phyloP scores from a whole-genome alignment of 2,329 filamentous ascomycete species.

The Graphilbum ipis-grandicollis region DNA sequence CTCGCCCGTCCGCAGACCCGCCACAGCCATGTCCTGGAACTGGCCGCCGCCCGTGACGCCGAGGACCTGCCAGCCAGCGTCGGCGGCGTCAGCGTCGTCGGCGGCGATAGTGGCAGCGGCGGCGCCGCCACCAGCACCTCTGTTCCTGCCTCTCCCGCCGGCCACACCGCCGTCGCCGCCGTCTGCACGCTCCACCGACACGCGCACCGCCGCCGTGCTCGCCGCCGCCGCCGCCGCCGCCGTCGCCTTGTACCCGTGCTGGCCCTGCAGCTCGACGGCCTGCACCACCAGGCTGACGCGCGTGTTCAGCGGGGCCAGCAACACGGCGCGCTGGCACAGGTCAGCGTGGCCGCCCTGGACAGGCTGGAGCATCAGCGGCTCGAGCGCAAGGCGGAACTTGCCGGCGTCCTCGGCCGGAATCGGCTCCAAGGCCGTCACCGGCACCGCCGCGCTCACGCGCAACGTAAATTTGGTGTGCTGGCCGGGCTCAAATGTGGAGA shows the following conservation, averaged over 20 bases:
- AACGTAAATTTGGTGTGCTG: constrained; percentile 61
- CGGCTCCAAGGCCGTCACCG: constrained; percentile 36
- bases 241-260: constrained; percentile 10
- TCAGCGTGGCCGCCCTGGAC: constrained; percentile 12
- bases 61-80: constrained; percentile 43
- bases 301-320: constrained; percentile 31
- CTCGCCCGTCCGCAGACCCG: constrained; percentile 13
- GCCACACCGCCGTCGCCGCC: background rate
- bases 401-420: constrained; percentile 64
- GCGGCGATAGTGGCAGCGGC: background rate
- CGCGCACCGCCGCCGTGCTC: constrained; percentile 31
- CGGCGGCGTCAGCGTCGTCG: too few relatives aligned
- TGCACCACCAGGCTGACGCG: constrained; percentile 35
- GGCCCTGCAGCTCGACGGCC: constrained; percentile 6
- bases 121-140: too few relatives aligned
- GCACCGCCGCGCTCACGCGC: constrained; percentile 45
- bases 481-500: constrained; percentile 74
- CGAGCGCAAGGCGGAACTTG: constrained; percentile 42
- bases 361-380: constrained; percentile 24
- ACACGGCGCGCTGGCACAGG: constrained; percentile 21
- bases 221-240: constrained; percentile 11
- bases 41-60: constrained; percentile 54
- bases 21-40: constrained; percentile 48
- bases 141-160: background rate
- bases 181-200: constrained; percentile 56